Base-by-base conservation (phyloP, 129 eudicot species). In the Arctium minus region DNA sequence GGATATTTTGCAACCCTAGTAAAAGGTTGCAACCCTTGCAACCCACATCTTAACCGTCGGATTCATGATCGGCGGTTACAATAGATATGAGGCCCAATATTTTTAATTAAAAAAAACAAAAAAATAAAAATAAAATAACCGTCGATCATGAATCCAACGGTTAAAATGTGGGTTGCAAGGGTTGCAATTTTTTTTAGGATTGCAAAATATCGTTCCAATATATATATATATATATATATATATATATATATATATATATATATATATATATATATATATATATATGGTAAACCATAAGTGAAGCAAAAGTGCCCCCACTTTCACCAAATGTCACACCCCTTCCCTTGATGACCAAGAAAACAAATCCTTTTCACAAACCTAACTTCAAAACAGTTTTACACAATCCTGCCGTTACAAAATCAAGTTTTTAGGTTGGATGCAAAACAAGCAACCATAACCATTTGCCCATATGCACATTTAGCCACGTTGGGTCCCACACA, bases 311-410 rank as follows among this genome's bases (percentile, higher is more conserved):
- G 83, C 36, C 83, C 87, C 87, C 87, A 78, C 83, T 78, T 73
- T 72, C 79, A 84, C 87, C 87, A 84, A 73, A 84, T 84, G 80
- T 84, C 87, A 72, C 87, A 79, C 44, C 87, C 87, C 83, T 77
- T 84, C 74, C 76, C 80, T 84, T 84, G 83, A 84, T 36, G 83
- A 79, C 75, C 87, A 84, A 78, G 87, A 84, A 84, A 79, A 77
- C 74, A 73, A 73, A 81, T 81, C 79, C 73, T 73, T 81, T 81
- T 81, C 84, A 4, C 72, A 79, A 37, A 84, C 87, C 87, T 84
- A 84, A 84, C 87, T 79, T 84, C 79, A 79, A 72, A 78, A 78
- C 79, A 78, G 70, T 84, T 79, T 72, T 22, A 72, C 83, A 84
- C 87, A 84, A 78, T 84, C 87, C 87, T 84, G 73, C 87, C 83